phyloP scores from a whole-genome alignment of 1,284 basidiomycete species.

The Cutaneotrichosporon sp. region DNA sequence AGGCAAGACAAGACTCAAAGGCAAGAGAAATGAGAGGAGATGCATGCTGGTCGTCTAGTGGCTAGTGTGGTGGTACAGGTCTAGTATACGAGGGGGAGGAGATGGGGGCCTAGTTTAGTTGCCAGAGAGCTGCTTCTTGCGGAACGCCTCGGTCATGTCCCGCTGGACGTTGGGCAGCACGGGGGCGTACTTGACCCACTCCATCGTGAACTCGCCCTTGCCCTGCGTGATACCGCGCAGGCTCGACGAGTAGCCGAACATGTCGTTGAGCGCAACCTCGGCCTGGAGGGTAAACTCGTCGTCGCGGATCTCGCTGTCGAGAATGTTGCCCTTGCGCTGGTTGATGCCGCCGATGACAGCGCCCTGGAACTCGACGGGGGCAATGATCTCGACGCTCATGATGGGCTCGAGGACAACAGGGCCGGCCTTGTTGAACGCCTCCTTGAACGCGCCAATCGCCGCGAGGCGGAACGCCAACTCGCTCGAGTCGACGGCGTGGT shows the following conservation, averaged over 20 bases:
- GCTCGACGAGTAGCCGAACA: conserved; percentile 96
- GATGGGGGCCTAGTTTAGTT: conserved; percentile 3
- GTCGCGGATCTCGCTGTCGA: conserved; percentile 94
- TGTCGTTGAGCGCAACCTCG: conserved; percentile 95
- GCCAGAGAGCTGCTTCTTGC: conserved; percentile 51
- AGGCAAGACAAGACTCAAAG: too few species aligned
- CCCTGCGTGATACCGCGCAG: conserved; percentile 93
- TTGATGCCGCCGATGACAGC: conserved; percentile 94
- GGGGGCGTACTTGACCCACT: conserved; percentile 85
- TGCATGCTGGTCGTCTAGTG: conserved; percentile 2
- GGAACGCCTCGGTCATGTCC: conserved; percentile 72
- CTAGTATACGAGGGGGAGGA: neutral
- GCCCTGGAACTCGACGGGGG: conserved; percentile 96
- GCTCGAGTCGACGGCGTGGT: conserved; percentile 95
- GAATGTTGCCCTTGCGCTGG: conserved; percentile 88
- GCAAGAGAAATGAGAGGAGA: conserved; percentile 8
- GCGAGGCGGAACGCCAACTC: conserved; percentile 94
- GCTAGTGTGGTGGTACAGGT: conserved; percentile 5
- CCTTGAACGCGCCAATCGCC: conserved; percentile 89
- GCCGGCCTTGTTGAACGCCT: conserved; percentile 75
- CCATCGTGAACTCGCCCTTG: conserved; percentile 97
- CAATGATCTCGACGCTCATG: conserved; percentile 98
- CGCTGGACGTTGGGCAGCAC: conserved; percentile 87
- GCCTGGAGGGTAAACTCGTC: conserved; percentile 93
- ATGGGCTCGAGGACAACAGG: conserved; percentile 93